Evolutionary conservation across 169 alveolate species (phyloP).

Genomic region (Eimeria acervulina): DNA sequence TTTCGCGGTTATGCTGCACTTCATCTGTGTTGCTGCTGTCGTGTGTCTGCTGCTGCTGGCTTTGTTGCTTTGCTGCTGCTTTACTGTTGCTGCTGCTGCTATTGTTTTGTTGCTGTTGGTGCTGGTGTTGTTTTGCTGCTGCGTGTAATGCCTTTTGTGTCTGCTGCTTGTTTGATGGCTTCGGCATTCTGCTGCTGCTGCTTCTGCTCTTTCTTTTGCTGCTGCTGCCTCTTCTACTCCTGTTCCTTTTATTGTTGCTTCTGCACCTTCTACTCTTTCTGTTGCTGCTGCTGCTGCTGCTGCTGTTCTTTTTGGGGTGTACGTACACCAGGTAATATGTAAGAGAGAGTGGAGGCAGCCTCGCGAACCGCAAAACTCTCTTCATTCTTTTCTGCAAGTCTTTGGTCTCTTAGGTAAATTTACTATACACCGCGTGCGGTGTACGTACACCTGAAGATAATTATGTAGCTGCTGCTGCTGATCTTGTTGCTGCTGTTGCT

Average conservation of each 20-base stretch:
- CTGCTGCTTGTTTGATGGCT: neutral
- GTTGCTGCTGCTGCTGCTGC: slow-evolving; percentile 36
- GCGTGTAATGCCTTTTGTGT: neutral
- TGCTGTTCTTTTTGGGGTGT: neutral
- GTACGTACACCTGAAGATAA: neutral
- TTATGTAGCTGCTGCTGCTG: neutral
- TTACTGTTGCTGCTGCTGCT: too few relatives aligned
- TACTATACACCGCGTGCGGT: too few relatives aligned
- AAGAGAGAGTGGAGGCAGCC: slow-evolving; percentile 24
- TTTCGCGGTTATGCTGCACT: too few relatives aligned
- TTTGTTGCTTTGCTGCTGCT: too few relatives aligned
- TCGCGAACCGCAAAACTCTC: neutral
- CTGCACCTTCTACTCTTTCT: neutral
- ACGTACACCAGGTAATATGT: neutral
- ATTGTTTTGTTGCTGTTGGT: too few relatives aligned
- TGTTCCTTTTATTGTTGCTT: neutral
- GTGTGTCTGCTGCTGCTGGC: too few relatives aligned
- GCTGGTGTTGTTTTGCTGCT: too few relatives aligned
- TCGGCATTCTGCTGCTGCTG: neutral
- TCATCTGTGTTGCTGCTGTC: too few relatives aligned
- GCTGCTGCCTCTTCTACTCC: too few relatives aligned
- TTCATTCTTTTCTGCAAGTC: neutral
- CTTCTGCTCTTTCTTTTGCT: neutral
- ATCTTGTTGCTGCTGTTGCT: neutral
- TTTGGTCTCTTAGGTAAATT: neutral